Conservation (phyloP, 768 basidiomycete genomes). For the Asterophora lycoperdoides region DNA sequence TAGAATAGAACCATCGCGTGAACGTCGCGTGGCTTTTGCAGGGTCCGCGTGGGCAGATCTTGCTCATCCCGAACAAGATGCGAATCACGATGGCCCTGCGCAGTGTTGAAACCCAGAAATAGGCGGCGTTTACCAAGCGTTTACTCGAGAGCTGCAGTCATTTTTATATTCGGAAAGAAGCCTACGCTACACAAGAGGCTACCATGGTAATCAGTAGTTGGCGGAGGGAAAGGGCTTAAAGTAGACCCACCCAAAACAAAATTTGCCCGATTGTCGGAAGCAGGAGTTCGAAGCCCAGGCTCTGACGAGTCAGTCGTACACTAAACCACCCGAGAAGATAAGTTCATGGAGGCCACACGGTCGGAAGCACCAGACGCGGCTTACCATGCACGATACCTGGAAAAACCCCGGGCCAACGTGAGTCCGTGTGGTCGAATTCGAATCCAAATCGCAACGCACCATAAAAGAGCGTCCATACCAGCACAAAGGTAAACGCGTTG, state of each 20-base stretch:
- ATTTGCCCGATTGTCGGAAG: not conserved
- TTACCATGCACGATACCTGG: constrained; percentile 49
- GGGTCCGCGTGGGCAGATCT: constrained; percentile 34
- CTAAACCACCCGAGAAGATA: constrained; percentile 14
- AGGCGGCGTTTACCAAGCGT: not conserved
- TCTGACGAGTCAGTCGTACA: constrained; percentile 25
- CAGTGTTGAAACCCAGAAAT: constrained; percentile 7
- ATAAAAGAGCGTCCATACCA: constrained; percentile 93
- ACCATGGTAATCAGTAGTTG: not conserved
- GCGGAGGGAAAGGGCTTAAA: not conserved
- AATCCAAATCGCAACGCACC: constrained; percentile 44
- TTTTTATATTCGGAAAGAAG: too few species aligned
- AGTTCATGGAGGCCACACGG: constrained; percentile 1
- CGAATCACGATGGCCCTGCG: constrained; percentile 11
- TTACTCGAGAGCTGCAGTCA: too few species aligned
- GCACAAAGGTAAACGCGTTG: constrained; percentile 84
- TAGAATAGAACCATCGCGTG: constrained; percentile 10
- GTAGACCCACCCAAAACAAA: constrained; percentile 1
- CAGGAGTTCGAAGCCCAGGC: not conserved
- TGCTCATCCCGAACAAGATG: constrained; percentile 1
- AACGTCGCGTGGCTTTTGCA: constrained; percentile 19
- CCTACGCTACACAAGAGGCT: not conserved
- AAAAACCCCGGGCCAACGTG: not conserved
- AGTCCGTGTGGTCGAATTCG: not conserved
- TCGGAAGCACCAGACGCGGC: constrained; percentile 12